These are phyloP conservation scores for Ziziphus jujuba DNA, from an alignment of 306 rosid species.

Conservation along the genomic window DNA sequence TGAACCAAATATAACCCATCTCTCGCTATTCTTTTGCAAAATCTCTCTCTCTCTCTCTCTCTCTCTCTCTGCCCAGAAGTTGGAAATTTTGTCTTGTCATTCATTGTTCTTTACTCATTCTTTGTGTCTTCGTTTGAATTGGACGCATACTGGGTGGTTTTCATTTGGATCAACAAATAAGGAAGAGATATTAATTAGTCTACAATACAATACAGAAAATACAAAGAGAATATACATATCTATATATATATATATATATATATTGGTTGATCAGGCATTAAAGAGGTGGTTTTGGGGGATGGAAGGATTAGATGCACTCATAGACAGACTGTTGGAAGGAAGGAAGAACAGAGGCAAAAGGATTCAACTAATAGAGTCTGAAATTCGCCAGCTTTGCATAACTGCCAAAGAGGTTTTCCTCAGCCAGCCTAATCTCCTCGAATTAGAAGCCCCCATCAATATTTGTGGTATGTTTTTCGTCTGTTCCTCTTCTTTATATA, in stretches of 20 bases:
- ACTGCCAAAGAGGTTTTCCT: slow-evolving; percentile 73
- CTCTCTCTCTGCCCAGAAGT: slow-evolving; percentile 5
- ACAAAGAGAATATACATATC: background rate
- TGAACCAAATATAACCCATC: slow-evolving; percentile 32
- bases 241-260: background rate
- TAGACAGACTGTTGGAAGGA: slow-evolving; percentile 73
- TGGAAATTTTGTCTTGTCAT: background rate
- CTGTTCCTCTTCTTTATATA: background rate
- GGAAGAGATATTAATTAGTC: background rate
- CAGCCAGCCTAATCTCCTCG: slow-evolving; percentile 72
- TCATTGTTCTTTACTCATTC: too few relatives aligned
- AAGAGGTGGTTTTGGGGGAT: slow-evolving; percentile 36
- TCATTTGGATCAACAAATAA: background rate
- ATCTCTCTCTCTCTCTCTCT: slow-evolving; percentile 6
- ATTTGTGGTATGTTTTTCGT: slow-evolving; percentile 67
- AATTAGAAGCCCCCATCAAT: slow-evolving; percentile 88
- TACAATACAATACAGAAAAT: background rate
- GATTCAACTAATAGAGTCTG: slow-evolving; percentile 64
- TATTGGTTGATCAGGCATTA: background rate
- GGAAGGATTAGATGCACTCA: slow-evolving; percentile 85
- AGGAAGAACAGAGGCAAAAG: slow-evolving; percentile 65
- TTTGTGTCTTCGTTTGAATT: background rate
- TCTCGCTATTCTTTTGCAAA: slow-evolving; percentile 26
- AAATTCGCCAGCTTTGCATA: slow-evolving; percentile 74
- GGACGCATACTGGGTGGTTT: background rate